A percentile compares a stretch with the other conserved stretches of the same genome.
phyloP scores from a whole-genome alignment of 2,329 filamentous ascomycete genomes.

The Alternaria gaisen region DNA sequence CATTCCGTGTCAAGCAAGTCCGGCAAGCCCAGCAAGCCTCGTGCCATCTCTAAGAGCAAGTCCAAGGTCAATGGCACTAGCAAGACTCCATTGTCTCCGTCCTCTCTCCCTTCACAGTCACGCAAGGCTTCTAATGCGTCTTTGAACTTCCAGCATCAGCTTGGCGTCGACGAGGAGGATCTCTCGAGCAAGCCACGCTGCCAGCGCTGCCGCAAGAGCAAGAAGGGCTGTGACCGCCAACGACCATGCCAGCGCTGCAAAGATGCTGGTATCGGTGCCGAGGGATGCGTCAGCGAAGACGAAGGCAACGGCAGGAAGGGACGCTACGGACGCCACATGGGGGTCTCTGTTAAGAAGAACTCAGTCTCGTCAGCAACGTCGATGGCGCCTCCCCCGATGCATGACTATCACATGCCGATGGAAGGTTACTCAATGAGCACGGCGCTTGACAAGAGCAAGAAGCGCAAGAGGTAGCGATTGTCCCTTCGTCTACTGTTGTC shows the following conservation, averaged over 20 bases:
- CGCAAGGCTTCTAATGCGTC: constrained; percentile 80
- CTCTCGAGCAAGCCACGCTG: constrained; percentile 95
- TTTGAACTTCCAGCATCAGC: constrained; percentile 68
- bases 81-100: constrained; percentile 61
- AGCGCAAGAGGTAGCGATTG: constrained; percentile 67
- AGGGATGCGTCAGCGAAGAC: constrained; percentile 96
- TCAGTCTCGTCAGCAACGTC: constrained; percentile 25
- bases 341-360: constrained; percentile 69
- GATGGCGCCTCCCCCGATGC: constrained; percentile 49
- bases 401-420: constrained; percentile 43
- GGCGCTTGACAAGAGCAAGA: constrained; percentile 69
- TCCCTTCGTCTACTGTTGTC: constrained; percentile 3
- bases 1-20: constrained; percentile 52
- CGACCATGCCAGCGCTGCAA: constrained; percentile 94
- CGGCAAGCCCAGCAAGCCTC: constrained; percentile 51
- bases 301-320: constrained; percentile 97
- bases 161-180: constrained; percentile 81
- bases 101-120: constrained; percentile 72
- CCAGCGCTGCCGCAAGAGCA: constrained; percentile 98
- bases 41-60: constrained; percentile 62
- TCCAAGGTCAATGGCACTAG: constrained; percentile 52
- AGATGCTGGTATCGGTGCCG: constrained; percentile 90
- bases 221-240: constrained; percentile 98
- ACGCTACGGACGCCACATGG: constrained; percentile 79
- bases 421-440: constrained; percentile 30